Conservation (phyloP, 2,329 filamentous ascomycete species). For the Akanthomyces dipterigenus region DNA sequence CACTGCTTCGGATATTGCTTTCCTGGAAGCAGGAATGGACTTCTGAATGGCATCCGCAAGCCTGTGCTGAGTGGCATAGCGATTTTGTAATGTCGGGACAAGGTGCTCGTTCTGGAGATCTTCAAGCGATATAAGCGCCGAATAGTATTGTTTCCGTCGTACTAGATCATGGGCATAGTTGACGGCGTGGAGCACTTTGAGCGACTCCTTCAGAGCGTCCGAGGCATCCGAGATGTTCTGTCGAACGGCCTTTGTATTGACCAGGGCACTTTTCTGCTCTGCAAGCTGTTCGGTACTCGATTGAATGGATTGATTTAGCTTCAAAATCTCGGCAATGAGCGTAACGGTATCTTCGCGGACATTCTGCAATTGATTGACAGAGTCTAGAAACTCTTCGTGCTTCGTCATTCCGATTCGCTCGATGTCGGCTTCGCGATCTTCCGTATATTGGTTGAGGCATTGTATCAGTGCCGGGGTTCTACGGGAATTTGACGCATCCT, state of each 20-base stretch:
- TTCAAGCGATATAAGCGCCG: slow-evolving; percentile 84
- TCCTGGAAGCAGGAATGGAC: slow-evolving; percentile 87
- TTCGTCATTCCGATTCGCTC: slow-evolving; percentile 92
- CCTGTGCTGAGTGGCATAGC: slow-evolving; percentile 89
- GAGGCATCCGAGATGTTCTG: slow-evolving; percentile 95
- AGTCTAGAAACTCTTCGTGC: slow-evolving; percentile 92
- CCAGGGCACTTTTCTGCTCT: slow-evolving; percentile 87
- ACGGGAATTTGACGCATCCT: slow-evolving; percentile 75
- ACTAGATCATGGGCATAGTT: slow-evolving; percentile 93
- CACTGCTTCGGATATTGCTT: slow-evolving; percentile 89
- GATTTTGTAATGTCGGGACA: slow-evolving; percentile 61
- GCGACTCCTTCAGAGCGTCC: slow-evolving; percentile 79
- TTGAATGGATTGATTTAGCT: slow-evolving; percentile 91
- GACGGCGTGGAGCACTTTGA: slow-evolving; percentile 85
- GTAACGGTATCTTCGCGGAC: slow-evolving; percentile 86
- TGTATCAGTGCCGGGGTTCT: slow-evolving; percentile 68
- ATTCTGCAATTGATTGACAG: slow-evolving; percentile 86
- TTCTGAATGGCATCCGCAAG: slow-evolving; percentile 94
- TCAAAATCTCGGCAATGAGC: slow-evolving; percentile 83
- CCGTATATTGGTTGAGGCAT: slow-evolving; percentile 65
- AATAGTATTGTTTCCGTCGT: slow-evolving; percentile 90
- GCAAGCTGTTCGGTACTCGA: slow-evolving; percentile 89
- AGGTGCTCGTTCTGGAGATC: slow-evolving; percentile 95
- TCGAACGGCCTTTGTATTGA: slow-evolving; percentile 83
- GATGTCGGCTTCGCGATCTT: slow-evolving; percentile 83